Percentiles rank a stretch among this genome's conserved stretches.
Evolutionary conservation across 2,329 filamentous ascomycete genomes (phyloP).

Genomic region (Parastagonospora nodorum): DNA sequence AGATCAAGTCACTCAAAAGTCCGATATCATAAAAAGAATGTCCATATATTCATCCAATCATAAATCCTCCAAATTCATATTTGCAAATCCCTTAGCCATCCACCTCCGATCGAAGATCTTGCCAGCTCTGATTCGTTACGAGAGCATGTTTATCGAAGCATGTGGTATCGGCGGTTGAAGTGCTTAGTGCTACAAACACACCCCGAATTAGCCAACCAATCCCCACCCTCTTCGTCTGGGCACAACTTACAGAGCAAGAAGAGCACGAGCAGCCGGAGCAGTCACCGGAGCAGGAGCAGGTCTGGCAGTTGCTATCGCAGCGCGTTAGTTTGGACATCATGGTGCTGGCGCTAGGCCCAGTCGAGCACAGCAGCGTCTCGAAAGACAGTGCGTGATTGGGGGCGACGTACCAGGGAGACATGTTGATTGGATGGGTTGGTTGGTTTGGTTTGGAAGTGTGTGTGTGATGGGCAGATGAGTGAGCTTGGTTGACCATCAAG

Average conservation of each 20-base stretch:
- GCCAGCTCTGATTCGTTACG: neutral
- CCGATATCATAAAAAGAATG: too few species aligned
- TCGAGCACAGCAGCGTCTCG: neutral
- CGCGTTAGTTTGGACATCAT: conserved; percentile 7
- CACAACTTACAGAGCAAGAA: conserved; percentile 20
- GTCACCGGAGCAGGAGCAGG: conserved; percentile 27
- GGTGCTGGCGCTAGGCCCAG: conserved; percentile 13
- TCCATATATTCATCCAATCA: too few species aligned
- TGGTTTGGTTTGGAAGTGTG: conserved; percentile 1
- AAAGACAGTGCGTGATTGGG: neutral
- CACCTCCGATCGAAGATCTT: neutral
- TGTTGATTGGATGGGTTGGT: conserved; percentile 10
- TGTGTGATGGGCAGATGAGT: neutral
- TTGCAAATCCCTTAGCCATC: too few species aligned
- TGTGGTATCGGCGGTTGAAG: neutral
- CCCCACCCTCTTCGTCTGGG: neutral
- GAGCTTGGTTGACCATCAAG: conserved; percentile 15
- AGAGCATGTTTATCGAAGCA: neutral
- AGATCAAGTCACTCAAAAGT: neutral
- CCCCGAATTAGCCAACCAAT: neutral
- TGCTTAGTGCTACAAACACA: conserved; percentile 9
- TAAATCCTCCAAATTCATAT: too few species aligned
- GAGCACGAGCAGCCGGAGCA: conserved; percentile 35
- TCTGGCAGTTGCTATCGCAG: conserved; percentile 4
- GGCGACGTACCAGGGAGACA: conserved; percentile 23